phyloP scores from a whole-genome alignment of 1,284 basidiomycete species.

The Microbotryum intermedium region DNA sequence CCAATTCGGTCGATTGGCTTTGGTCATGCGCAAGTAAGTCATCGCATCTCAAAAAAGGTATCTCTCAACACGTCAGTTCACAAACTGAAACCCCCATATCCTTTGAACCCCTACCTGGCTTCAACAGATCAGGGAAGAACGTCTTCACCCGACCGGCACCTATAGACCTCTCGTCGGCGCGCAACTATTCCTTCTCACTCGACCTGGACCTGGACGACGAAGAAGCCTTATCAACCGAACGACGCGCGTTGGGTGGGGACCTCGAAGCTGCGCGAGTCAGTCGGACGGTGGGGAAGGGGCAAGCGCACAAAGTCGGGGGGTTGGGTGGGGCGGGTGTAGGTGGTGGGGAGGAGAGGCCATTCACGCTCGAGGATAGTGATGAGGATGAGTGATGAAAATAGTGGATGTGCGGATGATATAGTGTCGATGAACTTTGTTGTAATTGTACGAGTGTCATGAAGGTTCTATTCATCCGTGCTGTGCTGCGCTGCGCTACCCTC shows the following conservation, averaged over 20 bases:
- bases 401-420: no score
- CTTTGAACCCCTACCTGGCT: not conserved
- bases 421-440: no score
- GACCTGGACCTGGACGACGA: slow-evolving; percentile 60
- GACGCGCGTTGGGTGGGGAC: slow-evolving; percentile 28
- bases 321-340: not conserved
- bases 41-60: not conserved
- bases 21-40: slow-evolving; percentile 79
- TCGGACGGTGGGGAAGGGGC: not conserved
- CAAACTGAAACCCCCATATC: no score
- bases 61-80: not conserved
- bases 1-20: slow-evolving; percentile 78
- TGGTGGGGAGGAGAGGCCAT: no score
- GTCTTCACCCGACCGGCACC: slow-evolving; percentile 84
- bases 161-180: slow-evolving; percentile 63
- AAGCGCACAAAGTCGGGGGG: no score
- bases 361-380: no score
- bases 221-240: slow-evolving; percentile 28
- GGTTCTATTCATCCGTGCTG: no score
- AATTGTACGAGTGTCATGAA: no score
- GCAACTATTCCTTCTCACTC: slow-evolving; percentile 44
- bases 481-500: no score
- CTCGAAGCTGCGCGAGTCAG: slow-evolving; percentile 13
- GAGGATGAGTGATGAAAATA: no score
- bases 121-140: slow-evolving; percentile 74